These are phyloP conservation scores for Paramecium pentaurelia DNA, from an alignment of 73 alveolate species.

Conservation along the genomic window DNA sequence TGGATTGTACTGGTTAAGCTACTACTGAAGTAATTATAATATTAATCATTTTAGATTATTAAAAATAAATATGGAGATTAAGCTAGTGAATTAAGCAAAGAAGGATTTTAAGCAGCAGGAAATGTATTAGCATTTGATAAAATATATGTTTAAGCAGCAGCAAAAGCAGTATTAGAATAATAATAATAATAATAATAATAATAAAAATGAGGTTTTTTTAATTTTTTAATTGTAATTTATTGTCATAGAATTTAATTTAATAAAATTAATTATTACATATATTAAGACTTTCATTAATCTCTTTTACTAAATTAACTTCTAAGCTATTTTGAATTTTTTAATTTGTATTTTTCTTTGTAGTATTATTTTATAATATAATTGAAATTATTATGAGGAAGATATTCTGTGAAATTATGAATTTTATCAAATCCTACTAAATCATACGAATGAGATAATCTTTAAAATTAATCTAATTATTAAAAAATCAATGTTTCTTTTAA, in stretches of 20 bases:
- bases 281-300: background rate
- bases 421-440: background rate
- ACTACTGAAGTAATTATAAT: background rate
- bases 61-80: slow-evolving; percentile 43
- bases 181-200: background rate
- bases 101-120: slow-evolving; percentile 32
- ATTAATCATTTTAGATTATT: background rate
- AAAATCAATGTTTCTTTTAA: background rate
- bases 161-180: background rate
- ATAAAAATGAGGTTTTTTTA: background rate
- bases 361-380: background rate
- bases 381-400: background rate
- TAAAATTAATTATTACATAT: background rate
- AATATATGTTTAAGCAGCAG: slow-evolving; percentile 22
- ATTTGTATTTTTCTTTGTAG: background rate
- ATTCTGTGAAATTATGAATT: background rate
- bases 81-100: slow-evolving; percentile 7
- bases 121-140: background rate
- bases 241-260: too few species aligned
- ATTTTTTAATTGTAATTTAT: background rate
- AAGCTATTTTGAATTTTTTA: background rate
- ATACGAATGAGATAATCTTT: background rate
- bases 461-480: background rate
- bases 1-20: background rate
- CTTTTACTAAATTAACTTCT: background rate